Evolutionary conservation across 352 stramenopile species (phyloP).

Genomic region (Phytophthora capsici): DNA sequence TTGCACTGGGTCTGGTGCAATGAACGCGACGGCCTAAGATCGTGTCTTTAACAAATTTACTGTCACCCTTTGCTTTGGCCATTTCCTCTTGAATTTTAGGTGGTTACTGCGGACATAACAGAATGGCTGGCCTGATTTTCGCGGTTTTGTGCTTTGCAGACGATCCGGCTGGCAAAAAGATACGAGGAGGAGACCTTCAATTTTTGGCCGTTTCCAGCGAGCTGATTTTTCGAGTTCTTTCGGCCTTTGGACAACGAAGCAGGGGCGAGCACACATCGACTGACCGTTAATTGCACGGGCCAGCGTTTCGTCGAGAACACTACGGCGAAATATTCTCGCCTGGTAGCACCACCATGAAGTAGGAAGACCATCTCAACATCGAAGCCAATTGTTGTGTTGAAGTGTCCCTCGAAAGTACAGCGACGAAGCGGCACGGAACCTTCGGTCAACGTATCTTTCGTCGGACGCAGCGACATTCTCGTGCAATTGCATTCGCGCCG

Average conservation of each 20-base stretch:
- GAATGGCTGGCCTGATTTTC: slow-evolving; percentile 19
- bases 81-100: neutral
- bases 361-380: slow-evolving; percentile 13
- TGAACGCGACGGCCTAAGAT: slow-evolving; percentile 12
- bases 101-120: slow-evolving; percentile 4
- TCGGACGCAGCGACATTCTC: slow-evolving; percentile 20
- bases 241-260: neutral
- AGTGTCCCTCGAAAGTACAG: slow-evolving; percentile 10
- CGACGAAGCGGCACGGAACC: slow-evolving; percentile 19
- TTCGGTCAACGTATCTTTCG: slow-evolving; percentile 8
- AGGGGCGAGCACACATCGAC: neutral
- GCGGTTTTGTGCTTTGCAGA: neutral
- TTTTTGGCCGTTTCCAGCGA: slow-evolving; percentile 22
- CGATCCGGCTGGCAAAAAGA: slow-evolving; percentile 9
- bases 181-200: slow-evolving; percentile 25
- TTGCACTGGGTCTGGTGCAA: slow-evolving; percentile 17
- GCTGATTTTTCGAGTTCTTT: slow-evolving; percentile 13
- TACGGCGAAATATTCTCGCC: slow-evolving; percentile 8
- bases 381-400: slow-evolving; percentile 7
- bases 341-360: neutral
- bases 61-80: neutral
- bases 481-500: slow-evolving; percentile 22
- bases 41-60: slow-evolving; percentile 29
- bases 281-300: slow-evolving; percentile 5
- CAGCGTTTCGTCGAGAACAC: slow-evolving; percentile 13